phyloP scores from a whole-genome alignment of 495 filamentous ascomycete species.

The Penicillium pancosmium region DNA sequence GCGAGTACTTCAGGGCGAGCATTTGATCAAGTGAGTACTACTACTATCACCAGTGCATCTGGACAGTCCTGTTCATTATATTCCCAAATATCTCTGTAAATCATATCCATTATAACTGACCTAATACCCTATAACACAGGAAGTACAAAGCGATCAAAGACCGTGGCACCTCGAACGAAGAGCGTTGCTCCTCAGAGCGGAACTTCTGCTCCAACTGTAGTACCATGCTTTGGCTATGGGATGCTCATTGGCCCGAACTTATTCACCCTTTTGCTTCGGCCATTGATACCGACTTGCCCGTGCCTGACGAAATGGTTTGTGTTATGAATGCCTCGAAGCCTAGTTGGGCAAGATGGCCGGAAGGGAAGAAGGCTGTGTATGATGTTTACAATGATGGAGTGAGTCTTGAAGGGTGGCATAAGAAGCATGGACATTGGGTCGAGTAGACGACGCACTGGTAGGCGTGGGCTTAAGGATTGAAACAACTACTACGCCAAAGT shows the following conservation, averaged over 20 bases:
- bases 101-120: too few relatives aligned
- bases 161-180: conserved; percentile 48
- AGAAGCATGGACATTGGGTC: conserved; percentile 43
- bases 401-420: conserved; percentile 56
- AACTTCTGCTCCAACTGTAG: conserved; percentile 58
- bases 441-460: conserved; percentile 13
- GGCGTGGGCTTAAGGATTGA: background rate
- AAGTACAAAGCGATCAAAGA: conserved; percentile 55
- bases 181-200: conserved; percentile 49
- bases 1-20: conserved; percentile 49
- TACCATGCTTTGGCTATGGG: conserved; percentile 54
- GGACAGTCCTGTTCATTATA: too few relatives aligned
- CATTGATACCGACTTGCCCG: conserved; percentile 56
- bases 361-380: conserved; percentile 52
- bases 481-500: background rate
- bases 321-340: conserved; percentile 52
- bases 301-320: conserved; percentile 57
- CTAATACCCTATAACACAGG: conserved; percentile 23
- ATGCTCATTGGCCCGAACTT: conserved; percentile 55
- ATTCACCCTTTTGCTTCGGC: conserved; percentile 61
- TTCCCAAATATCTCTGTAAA: too few relatives aligned
- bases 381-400: conserved; percentile 42
- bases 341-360: conserved; percentile 52
- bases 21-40: conserved; percentile 47
- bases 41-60: background rate